Percentiles rank a stretch among this genome's conserved stretches.
These are phyloP conservation scores for Nakaseomyces bracarensis DNA, from an alignment of 1,139 yeast species.

Conservation along the genomic window DNA sequence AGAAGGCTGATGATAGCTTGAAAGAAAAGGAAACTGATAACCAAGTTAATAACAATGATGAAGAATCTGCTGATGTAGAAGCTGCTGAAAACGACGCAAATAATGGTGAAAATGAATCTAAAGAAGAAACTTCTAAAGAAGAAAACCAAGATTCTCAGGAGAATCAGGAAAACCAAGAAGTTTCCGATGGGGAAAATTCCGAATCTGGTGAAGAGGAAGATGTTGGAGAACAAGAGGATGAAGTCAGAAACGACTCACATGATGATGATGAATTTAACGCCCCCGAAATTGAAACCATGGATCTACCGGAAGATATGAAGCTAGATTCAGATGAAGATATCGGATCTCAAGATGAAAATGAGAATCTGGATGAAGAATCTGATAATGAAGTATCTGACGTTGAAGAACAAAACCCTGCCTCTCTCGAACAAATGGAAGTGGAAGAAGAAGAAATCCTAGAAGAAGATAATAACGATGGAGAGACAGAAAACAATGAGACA, in stretches of 20 bases:
- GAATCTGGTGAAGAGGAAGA: slow-evolving; percentile 63
- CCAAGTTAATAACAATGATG: slow-evolving; percentile 46
- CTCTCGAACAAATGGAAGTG: slow-evolving; percentile 29
- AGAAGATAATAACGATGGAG: slow-evolving; percentile 27
- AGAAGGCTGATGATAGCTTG: slow-evolving; percentile 66
- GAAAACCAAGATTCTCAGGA: slow-evolving; percentile 40
- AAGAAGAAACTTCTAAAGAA: slow-evolving; percentile 31
- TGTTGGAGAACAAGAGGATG: slow-evolving; percentile 74
- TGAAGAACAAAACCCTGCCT: slow-evolving; percentile 30
- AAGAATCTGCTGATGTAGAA: slow-evolving; percentile 52
- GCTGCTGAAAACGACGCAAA: slow-evolving; percentile 47
- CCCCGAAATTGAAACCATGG: slow-evolving; percentile 74
- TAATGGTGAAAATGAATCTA: slow-evolving; percentile 29
- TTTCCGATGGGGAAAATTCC: slow-evolving; percentile 55
- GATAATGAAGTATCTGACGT: slow-evolving; percentile 29
- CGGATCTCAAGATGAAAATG: slow-evolving; percentile 37
- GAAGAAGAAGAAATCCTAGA: slow-evolving; percentile 26
- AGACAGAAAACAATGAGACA: slow-evolving; percentile 27
- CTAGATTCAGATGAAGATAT: slow-evolving; percentile 64
- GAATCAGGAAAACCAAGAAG: slow-evolving; percentile 40
- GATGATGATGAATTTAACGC: slow-evolving; percentile 64
- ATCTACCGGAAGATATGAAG: slow-evolving; percentile 79
- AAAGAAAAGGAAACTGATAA: slow-evolving; percentile 68
- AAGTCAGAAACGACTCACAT: slow-evolving; percentile 61
- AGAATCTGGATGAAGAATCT: slow-evolving; percentile 22